Evolutionary conservation across 140 eudicot species (phyloP).

Genomic region (Stevia rebaudiana): DNA sequence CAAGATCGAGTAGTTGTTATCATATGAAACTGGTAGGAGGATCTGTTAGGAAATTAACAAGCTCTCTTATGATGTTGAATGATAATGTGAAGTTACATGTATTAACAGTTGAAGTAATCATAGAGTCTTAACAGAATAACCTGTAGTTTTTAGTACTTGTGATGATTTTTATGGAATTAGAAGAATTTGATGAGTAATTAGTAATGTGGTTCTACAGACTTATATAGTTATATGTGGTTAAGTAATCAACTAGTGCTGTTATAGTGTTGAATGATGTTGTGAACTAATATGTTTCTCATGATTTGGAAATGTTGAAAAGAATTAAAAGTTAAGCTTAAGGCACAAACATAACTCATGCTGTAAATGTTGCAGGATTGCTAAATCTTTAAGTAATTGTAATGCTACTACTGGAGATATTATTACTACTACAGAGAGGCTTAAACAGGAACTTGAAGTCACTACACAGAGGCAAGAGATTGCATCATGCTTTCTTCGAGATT

Average conservation of each 20-base stretch:
- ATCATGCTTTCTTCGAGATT: constrained; percentile 86
- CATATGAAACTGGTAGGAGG: background rate
- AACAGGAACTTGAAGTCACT: constrained; percentile 84
- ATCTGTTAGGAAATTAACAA: constrained; percentile 2
- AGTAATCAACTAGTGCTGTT: background rate
- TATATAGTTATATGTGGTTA: background rate
- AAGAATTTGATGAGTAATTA: constrained; percentile 5
- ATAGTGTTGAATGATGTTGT: constrained; percentile 3
- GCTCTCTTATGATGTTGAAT: background rate
- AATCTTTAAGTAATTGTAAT: constrained; percentile 72
- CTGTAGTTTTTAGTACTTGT: background rate
- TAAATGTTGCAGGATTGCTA: constrained; percentile 62
- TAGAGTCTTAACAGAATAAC: background rate
- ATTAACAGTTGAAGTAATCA: background rate
- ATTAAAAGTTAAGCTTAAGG: background rate
- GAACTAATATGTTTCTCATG: background rate
- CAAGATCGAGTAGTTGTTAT: background rate
- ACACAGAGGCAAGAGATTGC: constrained; percentile 97
- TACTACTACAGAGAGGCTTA: constrained; percentile 88
- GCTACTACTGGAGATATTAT: constrained; percentile 89
- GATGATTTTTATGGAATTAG: background rate
- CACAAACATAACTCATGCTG: background rate
- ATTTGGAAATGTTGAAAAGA: background rate
- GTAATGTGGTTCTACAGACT: background rate
- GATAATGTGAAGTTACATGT: constrained; percentile 4